These are phyloP conservation scores for Pleodorina starrii DNA, from an alignment of 139 green algal genomes.

Conservation along the genomic window DNA sequence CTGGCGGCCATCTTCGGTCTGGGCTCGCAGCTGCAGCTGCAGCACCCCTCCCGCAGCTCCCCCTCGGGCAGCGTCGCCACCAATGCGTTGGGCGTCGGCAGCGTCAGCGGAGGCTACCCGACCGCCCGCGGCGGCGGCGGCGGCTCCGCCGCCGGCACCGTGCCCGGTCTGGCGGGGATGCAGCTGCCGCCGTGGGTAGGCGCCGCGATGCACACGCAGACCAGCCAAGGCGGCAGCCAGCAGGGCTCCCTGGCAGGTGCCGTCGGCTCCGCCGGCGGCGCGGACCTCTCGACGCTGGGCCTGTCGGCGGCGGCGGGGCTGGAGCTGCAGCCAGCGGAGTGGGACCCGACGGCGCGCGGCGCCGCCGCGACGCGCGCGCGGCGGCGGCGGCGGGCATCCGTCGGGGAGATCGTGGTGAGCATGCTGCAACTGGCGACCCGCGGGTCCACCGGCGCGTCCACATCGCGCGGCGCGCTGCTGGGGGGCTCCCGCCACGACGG, in stretches of 20 bases:
- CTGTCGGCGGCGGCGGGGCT: background rate
- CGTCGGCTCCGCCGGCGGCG: too few species aligned
- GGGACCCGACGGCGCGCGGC: constrained; percentile 15
- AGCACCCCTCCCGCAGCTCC: background rate
- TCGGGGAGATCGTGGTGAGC: constrained; percentile 22
- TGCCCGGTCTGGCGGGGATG: too few species aligned
- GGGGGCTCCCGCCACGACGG: background rate
- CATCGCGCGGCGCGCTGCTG: background rate
- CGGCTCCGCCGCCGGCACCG: background rate
- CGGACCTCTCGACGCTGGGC: background rate
- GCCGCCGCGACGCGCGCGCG: background rate
- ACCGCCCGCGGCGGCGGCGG: background rate
- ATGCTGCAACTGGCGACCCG: background rate
- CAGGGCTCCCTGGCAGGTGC: background rate
- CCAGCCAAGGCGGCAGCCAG: constrained; percentile 2
- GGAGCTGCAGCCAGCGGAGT: constrained; percentile 40
- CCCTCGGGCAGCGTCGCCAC: background rate
- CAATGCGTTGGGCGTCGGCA: background rate
- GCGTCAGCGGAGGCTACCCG: background rate
- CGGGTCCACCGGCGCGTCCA: background rate
- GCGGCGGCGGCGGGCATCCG: constrained; percentile 25
- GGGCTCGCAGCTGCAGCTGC: background rate
- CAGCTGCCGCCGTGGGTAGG: background rate
- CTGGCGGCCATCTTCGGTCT: background rate
- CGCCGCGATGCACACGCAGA: background rate